phyloP scores from a whole-genome alignment of 768 basidiomycete genomes.

The Lyophyllum decastes region DNA sequence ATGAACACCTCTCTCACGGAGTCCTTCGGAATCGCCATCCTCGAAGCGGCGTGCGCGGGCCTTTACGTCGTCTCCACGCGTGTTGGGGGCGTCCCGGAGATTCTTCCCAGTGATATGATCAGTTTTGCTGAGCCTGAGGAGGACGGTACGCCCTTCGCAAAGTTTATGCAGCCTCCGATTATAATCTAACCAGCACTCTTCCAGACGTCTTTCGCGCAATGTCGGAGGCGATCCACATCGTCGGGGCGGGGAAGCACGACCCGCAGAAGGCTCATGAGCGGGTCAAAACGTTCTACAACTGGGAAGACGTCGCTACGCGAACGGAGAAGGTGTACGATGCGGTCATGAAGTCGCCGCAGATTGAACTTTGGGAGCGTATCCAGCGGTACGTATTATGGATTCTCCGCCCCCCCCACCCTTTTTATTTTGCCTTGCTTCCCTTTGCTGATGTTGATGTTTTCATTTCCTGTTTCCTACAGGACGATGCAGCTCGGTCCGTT shows the following conservation, averaged over 20 bases:
- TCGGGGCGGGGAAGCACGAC: constrained; percentile 69
- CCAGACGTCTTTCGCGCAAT: constrained; percentile 86
- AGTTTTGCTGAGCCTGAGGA: constrained; percentile 93
- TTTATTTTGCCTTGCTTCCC: neutral
- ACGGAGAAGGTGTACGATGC: constrained; percentile 83
- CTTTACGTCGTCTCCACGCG: constrained; percentile 92
- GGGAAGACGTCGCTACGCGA: constrained; percentile 75
- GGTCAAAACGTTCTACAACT: constrained; percentile 83
- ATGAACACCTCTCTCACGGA: constrained; percentile 96
- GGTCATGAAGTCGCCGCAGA: constrained; percentile 60
- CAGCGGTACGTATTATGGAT: constrained; percentile 49
- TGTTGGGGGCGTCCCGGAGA: constrained; percentile 95
- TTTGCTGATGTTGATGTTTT: neutral
- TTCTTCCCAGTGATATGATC: constrained; percentile 92
- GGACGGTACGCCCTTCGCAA: constrained; percentile 61
- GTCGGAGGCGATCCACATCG: constrained; percentile 73
- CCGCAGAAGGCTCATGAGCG: constrained; percentile 75
- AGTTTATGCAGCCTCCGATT: neutral
- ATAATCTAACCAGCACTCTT: neutral
- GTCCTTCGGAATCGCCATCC: constrained; percentile 94
- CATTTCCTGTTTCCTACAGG: constrained; percentile 39
- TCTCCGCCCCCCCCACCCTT: neutral
- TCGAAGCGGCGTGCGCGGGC: constrained; percentile 95
- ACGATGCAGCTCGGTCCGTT: constrained; percentile 79
- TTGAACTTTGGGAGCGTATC: constrained; percentile 80